Evolutionary conservation across 257 asterid genomes (phyloP), one percentile per base, ranked within the genome.

Genomic region (Prunella vulgaris): DNA sequence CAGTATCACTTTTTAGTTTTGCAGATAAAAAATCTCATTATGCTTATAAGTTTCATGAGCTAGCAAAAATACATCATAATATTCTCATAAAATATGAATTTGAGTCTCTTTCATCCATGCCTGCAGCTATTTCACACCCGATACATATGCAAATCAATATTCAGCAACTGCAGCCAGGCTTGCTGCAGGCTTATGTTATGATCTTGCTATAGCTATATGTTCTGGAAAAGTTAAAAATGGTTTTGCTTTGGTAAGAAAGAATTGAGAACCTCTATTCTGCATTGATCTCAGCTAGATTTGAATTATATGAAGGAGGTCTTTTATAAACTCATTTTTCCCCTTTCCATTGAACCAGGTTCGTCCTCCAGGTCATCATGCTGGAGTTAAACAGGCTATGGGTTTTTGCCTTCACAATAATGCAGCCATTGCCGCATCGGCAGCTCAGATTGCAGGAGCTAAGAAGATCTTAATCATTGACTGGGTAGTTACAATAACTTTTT

Each of bases 311-410:
- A 44, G 67, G 61, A 44, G 64, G 60, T 28, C 56, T 42, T 69
- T 64, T 53, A 49, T 22, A 10, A 73, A 59, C 65, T 49, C 68
- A 72, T 52, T 49, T 70, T 58, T 48, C 64, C 75, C 71, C 49
- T 73, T 71, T 70, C 42, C 72, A 63, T 74, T 63, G 83, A 68
- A 70, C 58, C 77, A 94, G 99, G 95, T 94, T 74, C 99, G 99
- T 33, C 99, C 99, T 78, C 99, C 97, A 64, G 99, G 99, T 66
- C 99, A 94, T 86, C 99, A 94, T 80, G 99, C 99, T 77, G 97
- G 99, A 71, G 95, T 94, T 76, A 94, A 86, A 77, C 90, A 90
- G 57, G 90, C 99, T 49, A 90, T 91, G 99, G 99, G 99, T 20
- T 94, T 93, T 74, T 94, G 99, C 80, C 99, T 94, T 78, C 97